phyloP scores from a whole-genome alignment of 2,329 filamentous ascomycete species.

The Aspergillus candidus region DNA sequence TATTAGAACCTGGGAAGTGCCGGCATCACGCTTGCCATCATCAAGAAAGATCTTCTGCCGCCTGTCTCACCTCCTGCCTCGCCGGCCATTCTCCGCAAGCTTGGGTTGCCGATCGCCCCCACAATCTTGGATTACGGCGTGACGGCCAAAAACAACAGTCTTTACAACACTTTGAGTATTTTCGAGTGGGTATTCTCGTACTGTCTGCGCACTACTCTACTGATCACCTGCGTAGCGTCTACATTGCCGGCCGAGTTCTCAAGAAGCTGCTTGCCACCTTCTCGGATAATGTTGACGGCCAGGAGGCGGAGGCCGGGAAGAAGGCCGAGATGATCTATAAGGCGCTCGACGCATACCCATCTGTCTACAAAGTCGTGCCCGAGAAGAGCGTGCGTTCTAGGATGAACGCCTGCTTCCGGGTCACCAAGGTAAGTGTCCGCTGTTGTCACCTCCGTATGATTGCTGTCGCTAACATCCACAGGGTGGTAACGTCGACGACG shows the following conservation, averaged over 20 bases:
- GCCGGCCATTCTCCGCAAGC: constrained; percentile 62
- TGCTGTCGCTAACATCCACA: constrained; percentile 19
- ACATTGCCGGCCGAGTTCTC: constrained; percentile 82
- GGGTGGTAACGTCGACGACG: constrained; percentile 56
- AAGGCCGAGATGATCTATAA: constrained; percentile 75
- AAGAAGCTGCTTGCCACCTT: constrained; percentile 63
- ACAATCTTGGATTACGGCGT: constrained; percentile 76
- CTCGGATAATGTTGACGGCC: constrained; percentile 64
- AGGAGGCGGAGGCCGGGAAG: constrained; percentile 64
- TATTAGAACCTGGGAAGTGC: constrained; percentile 77
- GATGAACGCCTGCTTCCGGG: constrained; percentile 94
- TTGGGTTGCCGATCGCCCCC: constrained; percentile 55
- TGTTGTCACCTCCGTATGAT: neutral
- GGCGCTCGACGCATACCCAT: constrained; percentile 65
- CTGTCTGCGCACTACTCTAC: neutral
- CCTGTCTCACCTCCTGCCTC: constrained; percentile 60
- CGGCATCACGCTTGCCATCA: constrained; percentile 77
- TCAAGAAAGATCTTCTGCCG: constrained; percentile 74
- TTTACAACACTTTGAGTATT: constrained; percentile 94
- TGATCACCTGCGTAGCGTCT: constrained; percentile 57
- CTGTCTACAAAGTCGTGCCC: constrained; percentile 73
- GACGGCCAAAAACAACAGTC: constrained; percentile 84
- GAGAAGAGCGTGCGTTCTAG: constrained; percentile 69
- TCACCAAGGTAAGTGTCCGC: constrained; percentile 43
- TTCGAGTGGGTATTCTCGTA: constrained; percentile 45